Base-by-base conservation (phyloP, 2,329 filamentous ascomycete species). In the Biscogniauxia sp. region DNA sequence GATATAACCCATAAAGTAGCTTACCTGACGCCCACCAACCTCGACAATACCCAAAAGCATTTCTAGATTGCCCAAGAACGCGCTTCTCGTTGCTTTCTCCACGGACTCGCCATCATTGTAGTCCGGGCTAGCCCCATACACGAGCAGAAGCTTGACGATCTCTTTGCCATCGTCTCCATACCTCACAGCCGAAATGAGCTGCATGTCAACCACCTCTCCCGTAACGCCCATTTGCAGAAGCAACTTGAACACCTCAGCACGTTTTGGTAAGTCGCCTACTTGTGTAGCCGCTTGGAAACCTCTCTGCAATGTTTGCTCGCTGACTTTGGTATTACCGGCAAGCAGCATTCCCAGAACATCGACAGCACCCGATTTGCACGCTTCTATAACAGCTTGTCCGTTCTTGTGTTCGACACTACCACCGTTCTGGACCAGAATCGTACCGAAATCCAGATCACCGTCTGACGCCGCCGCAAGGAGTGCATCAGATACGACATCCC, bases 211-310 rank as follows among this genome's bases (percentile, higher is more conserved):
- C 0, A 79, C 75, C 11, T 84, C 81, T 1, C 83, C 82, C 0
- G 71, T 70, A 1, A 85, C 79, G 0, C 83, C 83, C 37, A 76
- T 76, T 11, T 79, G 73, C 0, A 88, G 70, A 1, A 88, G 74
- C 1, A 82, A 69, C 56, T 80, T 76, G 52, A 87, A 84, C 2
- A 86, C 74, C 20, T 76, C 76, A 0, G 79, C 79, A 1, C 83
- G 75, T 49, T 77, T 79, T 56, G 76, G 76, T 4, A 86, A 70
- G 60, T 85, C 80, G 1, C 78, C 72, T 1, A 85, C 75, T 56
- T 83, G 79, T 0, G 81, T 84, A 0, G 84, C 82, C 1, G 82
- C 83, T 61, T 85, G 80, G 52, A 87, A 86, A 0, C 80, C 83
- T 49, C 78, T 77, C 28, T 80, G 76, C 3, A 86, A 69, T 0